A percentile compares a stretch with the other conserved stretches of the same genome.
Evolutionary conservation across 2,329 filamentous ascomycete species (phyloP).

Genomic region (Huntiella decipiens): DNA sequence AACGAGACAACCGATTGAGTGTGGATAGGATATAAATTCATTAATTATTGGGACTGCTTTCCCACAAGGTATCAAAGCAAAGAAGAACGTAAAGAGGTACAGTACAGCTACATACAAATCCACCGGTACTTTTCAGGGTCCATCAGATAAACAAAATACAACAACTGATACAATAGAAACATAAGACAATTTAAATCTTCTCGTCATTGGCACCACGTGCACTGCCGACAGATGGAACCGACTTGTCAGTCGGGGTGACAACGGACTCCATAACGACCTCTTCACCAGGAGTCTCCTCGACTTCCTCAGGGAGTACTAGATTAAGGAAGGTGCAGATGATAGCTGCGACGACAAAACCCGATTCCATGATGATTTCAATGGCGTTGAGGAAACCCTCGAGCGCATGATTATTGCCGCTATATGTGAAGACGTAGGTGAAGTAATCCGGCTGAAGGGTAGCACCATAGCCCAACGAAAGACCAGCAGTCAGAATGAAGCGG

Average conservation of each 20-base stretch:
- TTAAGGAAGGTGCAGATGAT: conserved; percentile 58
- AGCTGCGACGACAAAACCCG: conserved; percentile 57
- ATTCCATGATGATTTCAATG: conserved; percentile 53
- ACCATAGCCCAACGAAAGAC: conserved; percentile 53
- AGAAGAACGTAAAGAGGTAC: not conserved
- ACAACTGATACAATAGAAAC: not conserved
- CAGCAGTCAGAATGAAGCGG: conserved; percentile 62
- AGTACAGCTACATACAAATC: not conserved
- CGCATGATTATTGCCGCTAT: conserved; percentile 44
- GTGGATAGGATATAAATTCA: too few relatives aligned
- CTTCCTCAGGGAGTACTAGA: conserved; percentile 50
- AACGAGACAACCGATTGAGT: too few relatives aligned
- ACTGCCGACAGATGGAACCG: not conserved
- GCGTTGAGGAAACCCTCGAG: conserved; percentile 59
- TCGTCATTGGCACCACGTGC: conserved; percentile 1
- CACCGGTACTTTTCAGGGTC: not conserved
- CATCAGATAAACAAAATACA: not conserved
- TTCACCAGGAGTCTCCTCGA: conserved; percentile 33
- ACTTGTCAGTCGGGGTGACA: not conserved
- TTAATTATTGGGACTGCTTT: not conserved
- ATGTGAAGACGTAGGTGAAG: conserved; percentile 55
- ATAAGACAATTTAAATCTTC: conserved; percentile 4
- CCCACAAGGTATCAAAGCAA: too few relatives aligned
- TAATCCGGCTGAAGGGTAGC: conserved; percentile 48
- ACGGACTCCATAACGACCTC: conserved; percentile 1